These are phyloP conservation scores for Rosa multiflora DNA, from an alignment of 306 rosid genomes.

Conservation along the genomic window DNA sequence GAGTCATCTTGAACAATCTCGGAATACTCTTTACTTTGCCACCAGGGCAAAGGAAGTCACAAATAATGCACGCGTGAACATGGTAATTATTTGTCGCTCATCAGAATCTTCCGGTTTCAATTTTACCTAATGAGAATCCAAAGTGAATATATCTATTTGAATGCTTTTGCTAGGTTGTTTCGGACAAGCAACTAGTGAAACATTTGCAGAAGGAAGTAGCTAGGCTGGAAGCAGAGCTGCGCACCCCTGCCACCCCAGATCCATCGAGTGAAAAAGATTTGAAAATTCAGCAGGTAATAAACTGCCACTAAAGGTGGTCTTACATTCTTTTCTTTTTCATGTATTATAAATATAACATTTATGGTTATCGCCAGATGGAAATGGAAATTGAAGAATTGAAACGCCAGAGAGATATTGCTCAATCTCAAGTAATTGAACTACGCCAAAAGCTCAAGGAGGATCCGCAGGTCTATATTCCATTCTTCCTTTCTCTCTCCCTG, in stretches of 20 bases:
- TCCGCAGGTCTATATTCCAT: slow-evolving; percentile 53
- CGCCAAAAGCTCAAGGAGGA: slow-evolving; percentile 77
- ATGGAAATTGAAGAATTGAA: slow-evolving; percentile 91
- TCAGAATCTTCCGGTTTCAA: not conserved
- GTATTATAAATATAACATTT: slow-evolving; percentile 15
- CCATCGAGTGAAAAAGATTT: slow-evolving; percentile 76
- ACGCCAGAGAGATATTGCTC: slow-evolving; percentile 89
- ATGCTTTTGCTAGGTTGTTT: slow-evolving; percentile 56
- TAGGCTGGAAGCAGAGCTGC: slow-evolving; percentile 88
- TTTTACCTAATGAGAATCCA: not conserved
- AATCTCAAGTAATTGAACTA: slow-evolving; percentile 79
- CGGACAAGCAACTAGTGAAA: slow-evolving; percentile 93
- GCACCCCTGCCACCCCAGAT: slow-evolving; percentile 68
- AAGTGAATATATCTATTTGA: not conserved
- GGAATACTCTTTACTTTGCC: slow-evolving; percentile 93
- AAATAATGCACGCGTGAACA: slow-evolving; percentile 91
- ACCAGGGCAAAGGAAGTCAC: slow-evolving; percentile 98
- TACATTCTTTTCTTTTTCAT: not conserved
- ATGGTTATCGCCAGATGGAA: slow-evolving; percentile 68
- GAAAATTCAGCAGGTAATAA: slow-evolving; percentile 93
- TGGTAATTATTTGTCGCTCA: slow-evolving; percentile 55
- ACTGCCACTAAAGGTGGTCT: slow-evolving; percentile 3
- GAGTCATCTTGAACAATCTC: slow-evolving; percentile 92
- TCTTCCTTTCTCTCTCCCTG: not conserved
- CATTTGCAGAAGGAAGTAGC: slow-evolving; percentile 98